Evolutionary conservation across 768 basidiomycete genomes (phyloP), one percentile per base, ranked within the genome.

Genomic region (Clathrus columnatus): DNA sequence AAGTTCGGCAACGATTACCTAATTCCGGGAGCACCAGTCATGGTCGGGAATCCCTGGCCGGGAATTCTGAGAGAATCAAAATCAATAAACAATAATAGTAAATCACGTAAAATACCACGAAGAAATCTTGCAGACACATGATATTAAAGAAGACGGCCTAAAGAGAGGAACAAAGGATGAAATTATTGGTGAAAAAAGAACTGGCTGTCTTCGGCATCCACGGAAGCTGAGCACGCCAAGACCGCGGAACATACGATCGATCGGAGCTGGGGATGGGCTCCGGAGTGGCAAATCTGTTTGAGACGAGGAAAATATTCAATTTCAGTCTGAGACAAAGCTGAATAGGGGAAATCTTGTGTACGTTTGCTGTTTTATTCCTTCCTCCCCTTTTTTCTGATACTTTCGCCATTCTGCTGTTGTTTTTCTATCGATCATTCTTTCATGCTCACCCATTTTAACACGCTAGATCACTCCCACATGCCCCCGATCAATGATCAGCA

Each of bases 391-490:
- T 44, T 42, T 21, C 36, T 20, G 23, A 16, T 41, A 21, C 24
- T 24, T 32, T 47, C 18, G 4, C 20, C 20, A 32, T 51, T 41
- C 20, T 21, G 41, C 29, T 43, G 23, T 41, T 26, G 41, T 44
- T 44, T n/a, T 53, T 44, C 52, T 54, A 28, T 57, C 56, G 30
- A 51, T 57, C 56, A n/a, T 28, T 20, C 49, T 27, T 18, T 46
- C 50, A 54, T 57, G 50, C 50, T 57, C 56, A 48, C 54, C 54
- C 48, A 48, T 14, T 46, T 28, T 18, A 48, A 51, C 28, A 36
- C 56, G 20, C 20, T 29, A 50, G 56, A 57, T 43, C 50, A 41
- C 50, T 50, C 51, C 56, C 42, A 47, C 48, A 57, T 51, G 50
- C 48, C 48, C 27, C 42, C 56, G 50, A 51, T 45, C 56, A 32